Percentiles rank a stretch among this genome's conserved stretches.
phyloP scores from a whole-genome alignment of 305 asterid genomes.

The Fraxinus greggii region DNA sequence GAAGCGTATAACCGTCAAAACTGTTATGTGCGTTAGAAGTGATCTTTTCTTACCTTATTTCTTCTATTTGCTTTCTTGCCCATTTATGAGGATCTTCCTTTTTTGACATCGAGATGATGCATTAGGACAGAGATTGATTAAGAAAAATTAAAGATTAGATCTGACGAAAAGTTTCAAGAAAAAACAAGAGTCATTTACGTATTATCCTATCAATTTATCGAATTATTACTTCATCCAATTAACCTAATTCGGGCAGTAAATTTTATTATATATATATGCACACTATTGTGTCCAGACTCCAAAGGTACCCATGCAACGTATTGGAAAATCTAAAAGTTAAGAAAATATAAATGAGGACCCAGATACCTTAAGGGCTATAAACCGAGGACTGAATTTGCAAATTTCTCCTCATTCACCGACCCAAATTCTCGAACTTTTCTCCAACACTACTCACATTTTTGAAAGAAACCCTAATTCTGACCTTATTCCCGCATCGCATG shows the following conservation, averaged over 20 bases:
- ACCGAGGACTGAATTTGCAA: neutral
- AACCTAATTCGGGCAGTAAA: too few species aligned
- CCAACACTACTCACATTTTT: neutral
- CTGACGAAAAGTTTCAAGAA: neutral
- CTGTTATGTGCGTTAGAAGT: neutral
- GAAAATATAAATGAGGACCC: neutral
- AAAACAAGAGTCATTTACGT: too few species aligned
- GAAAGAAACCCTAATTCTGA: conserved; percentile 6
- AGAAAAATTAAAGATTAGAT: neutral
- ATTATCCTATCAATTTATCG: too few species aligned
- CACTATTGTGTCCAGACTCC: neutral
- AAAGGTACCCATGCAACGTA: neutral
- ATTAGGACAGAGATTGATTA: too few species aligned
- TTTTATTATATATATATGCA: too few species aligned
- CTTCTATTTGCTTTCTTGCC: neutral
- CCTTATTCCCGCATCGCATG: conserved; percentile 31
- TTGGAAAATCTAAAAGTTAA: neutral
- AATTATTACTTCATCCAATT: too few species aligned
- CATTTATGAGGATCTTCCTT: neutral
- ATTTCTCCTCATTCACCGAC: neutral
- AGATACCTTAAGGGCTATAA: neutral
- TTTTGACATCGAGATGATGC: neutral
- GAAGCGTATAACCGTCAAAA: neutral
- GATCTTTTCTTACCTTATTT: neutral
- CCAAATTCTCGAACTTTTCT: neutral